phyloP scores from a whole-genome alignment of 306 rosid species.

The Cicer yamashitae region DNA sequence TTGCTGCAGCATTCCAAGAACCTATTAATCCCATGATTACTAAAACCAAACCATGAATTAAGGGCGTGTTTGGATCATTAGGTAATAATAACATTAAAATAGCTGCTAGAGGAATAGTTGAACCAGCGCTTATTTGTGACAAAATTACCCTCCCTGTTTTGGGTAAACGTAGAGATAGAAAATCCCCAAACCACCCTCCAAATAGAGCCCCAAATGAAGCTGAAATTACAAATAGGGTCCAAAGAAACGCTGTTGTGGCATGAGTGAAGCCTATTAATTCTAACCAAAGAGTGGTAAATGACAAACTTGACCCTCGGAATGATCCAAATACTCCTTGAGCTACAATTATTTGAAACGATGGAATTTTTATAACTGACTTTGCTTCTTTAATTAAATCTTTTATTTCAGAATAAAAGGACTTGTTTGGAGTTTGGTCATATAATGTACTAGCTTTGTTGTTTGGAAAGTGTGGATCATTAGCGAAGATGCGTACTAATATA shows the following conservation, averaged over 20 bases:
- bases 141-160: conserved; percentile 72
- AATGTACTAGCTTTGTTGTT: conserved; percentile 31
- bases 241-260: conserved; percentile 63
- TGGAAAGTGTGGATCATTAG: conserved; percentile 70
- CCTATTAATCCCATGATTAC: conserved; percentile 68
- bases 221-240: conserved; percentile 65
- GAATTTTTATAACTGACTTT: conserved; percentile 64
- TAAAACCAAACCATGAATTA: conserved; percentile 66
- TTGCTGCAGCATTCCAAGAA: conserved; percentile 75
- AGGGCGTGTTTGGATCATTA: conserved; percentile 64
- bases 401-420: conserved; percentile 57
- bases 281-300: conserved; percentile 83
- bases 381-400: conserved; percentile 65
- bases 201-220: conserved; percentile 72
- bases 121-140: conserved; percentile 82
- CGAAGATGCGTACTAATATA: conserved; percentile 59
- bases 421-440: conserved; percentile 25
- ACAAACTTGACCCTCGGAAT: conserved; percentile 79
- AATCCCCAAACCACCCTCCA: conserved; percentile 84
- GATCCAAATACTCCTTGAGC: conserved; percentile 94
- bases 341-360: conserved; percentile 79
- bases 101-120: conserved; percentile 73
- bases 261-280: conserved; percentile 86
- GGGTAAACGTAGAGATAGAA: conserved; percentile 62
- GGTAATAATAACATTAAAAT: conserved; percentile 71